phyloP scores from a whole-genome alignment of 2,329 filamentous ascomycete species.

The Cadophora sp. region DNA sequence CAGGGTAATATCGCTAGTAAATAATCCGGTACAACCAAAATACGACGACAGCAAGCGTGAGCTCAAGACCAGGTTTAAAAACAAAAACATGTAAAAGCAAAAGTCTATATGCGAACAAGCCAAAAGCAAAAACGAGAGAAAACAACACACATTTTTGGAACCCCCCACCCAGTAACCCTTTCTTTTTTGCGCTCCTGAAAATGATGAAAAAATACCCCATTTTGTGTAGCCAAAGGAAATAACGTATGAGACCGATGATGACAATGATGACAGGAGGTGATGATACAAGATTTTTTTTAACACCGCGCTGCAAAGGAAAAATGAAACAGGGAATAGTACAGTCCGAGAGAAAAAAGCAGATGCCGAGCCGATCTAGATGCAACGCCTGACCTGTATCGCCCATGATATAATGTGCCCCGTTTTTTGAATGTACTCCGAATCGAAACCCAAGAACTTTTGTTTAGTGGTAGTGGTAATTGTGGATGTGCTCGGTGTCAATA shows the following conservation, averaged over 20 bases:
- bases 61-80: slow-evolving; percentile 16
- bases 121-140: slow-evolving; percentile 13
- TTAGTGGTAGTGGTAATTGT: background rate
- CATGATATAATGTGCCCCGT: slow-evolving; percentile 14
- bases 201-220: slow-evolving; percentile 13
- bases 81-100: slow-evolving; percentile 10
- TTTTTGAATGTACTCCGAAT: slow-evolving; percentile 24
- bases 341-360: slow-evolving; percentile 13
- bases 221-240: slow-evolving; percentile 23
- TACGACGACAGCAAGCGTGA: slow-evolving; percentile 8
- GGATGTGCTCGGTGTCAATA: slow-evolving; percentile 7
- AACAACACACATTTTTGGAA: slow-evolving; percentile 12
- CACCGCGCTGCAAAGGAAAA: slow-evolving; percentile 22
- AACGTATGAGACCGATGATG: slow-evolving; percentile 3
- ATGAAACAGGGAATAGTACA: slow-evolving; percentile 23
- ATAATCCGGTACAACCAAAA: slow-evolving; percentile 10
- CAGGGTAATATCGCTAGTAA: slow-evolving; percentile 7
- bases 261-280: slow-evolving; percentile 4
- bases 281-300: slow-evolving; percentile 24
- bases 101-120: slow-evolving; percentile 38
- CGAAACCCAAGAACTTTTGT: slow-evolving; percentile 17
- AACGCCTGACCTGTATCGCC: slow-evolving; percentile 33
- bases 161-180: slow-evolving; percentile 1
- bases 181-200: slow-evolving; percentile 26
- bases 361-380: slow-evolving; percentile 35